Evolutionary conservation across 1,284 basidiomycete species (phyloP), one percentile per base, ranked within the genome.

Genomic region (Golubevia sp.): DNA sequence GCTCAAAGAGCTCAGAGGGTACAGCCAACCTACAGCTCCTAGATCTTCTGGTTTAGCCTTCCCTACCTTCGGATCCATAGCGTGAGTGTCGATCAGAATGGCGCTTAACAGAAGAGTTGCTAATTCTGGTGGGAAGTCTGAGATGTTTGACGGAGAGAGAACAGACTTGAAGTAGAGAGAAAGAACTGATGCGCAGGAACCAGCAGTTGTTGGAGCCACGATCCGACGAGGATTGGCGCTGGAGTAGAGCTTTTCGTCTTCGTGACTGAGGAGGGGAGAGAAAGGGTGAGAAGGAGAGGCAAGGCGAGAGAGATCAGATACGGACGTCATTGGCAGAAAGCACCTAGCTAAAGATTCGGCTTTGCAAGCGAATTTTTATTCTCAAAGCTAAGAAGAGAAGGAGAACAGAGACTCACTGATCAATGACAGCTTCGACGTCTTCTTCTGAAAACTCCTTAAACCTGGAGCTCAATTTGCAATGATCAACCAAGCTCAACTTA

Each of bases 31-130:
- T 25, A 38, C 25, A 24, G 21, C 20, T 2, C 58, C 18, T 49
- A n/a, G 18, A 54, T 57, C 51, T 57, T 59, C 62, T 34, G 30
- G 30, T 34, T 34, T 34, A 5, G 30, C 30, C 11, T 34, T 34
- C 5, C 30, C 30, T 5, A 34, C 30, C 11, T 34, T 34, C 11
- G 30, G 30, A 34, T 34, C 30, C 11, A 67, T 44, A 58, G 80
- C 74, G 64, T 77, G 70, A 2, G 79, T 82, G 59, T 82, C 79
- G 51, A 82, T 76, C 27, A 82, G 53, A 49, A 79, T 68, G n/a
- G 79, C 76, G 58, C 73, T 74, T 56, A 82, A 65, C 13, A 77
- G 51, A n/a, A 82, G 62, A 48, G 80, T 78, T 0, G 77, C 73
- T 4, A 80, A 64, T 50, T 64, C 56, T 2, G 60, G 56, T 0